Percentiles rank a stretch among this genome's conserved stretches.
phyloP scores from a whole-genome alignment of 148 eudicot genomes.

The Polygonum maritimum region DNA sequence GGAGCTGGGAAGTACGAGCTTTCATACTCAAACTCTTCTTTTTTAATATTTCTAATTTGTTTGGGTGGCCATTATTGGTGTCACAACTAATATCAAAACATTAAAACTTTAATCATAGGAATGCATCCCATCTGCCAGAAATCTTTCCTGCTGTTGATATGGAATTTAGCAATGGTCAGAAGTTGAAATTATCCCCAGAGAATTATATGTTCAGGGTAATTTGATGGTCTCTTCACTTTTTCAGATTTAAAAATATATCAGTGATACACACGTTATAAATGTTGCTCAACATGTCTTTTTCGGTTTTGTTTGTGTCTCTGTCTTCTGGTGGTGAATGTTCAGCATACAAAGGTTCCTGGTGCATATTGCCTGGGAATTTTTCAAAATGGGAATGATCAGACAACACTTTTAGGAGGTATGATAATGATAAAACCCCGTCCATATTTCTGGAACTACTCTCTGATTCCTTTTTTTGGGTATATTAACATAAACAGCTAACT shows the following conservation, averaged over 20 bases:
- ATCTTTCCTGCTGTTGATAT: conserved; percentile 52
- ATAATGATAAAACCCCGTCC: background rate
- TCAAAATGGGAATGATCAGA: conserved; percentile 54
- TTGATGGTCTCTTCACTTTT: conserved; percentile 3
- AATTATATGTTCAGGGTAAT: conserved; percentile 59
- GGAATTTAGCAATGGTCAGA: conserved; percentile 53
- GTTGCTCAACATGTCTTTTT: background rate
- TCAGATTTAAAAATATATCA: background rate
- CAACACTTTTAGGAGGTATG: conserved; percentile 65
- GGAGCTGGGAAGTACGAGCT: conserved; percentile 52
- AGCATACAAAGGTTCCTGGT: conserved; percentile 61
- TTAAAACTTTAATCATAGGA: conserved; percentile 24
- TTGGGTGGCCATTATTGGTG: background rate
- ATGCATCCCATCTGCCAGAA: conserved; percentile 35
- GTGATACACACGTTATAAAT: background rate
- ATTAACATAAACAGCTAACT: background rate
- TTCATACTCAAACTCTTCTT: background rate
- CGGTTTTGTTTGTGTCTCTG: background rate
- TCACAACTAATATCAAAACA: background rate
- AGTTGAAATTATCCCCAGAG: conserved; percentile 52
- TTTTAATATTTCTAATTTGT: background rate
- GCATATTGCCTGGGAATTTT: conserved; percentile 68
- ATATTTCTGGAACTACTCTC: background rate
- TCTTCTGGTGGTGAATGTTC: conserved; percentile 4
- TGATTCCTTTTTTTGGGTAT: background rate